A percentile compares a stretch with the other conserved stretches of the same genome.
Evolutionary conservation across 306 rosid species (phyloP).

Genomic region (Trichosanthes truncata): DNA sequence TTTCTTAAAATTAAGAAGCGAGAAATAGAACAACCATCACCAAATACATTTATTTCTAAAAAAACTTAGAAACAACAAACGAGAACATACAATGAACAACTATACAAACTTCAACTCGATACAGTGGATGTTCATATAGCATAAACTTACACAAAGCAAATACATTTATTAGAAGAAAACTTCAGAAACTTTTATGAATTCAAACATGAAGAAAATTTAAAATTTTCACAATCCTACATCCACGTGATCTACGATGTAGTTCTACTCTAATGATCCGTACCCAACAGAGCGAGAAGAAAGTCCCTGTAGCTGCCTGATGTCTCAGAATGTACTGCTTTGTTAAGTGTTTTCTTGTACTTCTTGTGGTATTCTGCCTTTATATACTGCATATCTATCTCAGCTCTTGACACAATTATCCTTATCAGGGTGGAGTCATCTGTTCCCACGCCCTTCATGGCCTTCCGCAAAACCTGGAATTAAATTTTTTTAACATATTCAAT

Average conservation of each 20-base stretch:
- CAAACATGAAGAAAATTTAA: not conserved
- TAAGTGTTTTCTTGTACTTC: conserved; percentile 47
- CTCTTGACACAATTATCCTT: conserved; percentile 58
- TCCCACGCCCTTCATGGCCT: conserved; percentile 77
- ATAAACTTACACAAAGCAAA: not conserved
- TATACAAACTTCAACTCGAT: not conserved
- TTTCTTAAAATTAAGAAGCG: too few species aligned
- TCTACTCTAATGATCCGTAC: conserved; percentile 4
- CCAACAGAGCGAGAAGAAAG: conserved; percentile 59
- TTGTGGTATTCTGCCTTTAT: conserved; percentile 54
- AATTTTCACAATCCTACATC: not conserved
- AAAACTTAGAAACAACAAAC: not conserved
- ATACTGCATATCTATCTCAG: conserved; percentile 63
- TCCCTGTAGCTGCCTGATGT: conserved; percentile 61
- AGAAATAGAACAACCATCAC: not conserved
- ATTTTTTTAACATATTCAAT: not conserved
- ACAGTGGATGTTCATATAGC: not conserved
- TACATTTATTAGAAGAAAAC: not conserved
- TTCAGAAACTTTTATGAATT: too few species aligned
- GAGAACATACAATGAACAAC: not conserved
- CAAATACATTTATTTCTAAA: not conserved
- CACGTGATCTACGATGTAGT: not conserved
- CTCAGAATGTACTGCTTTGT: conserved; percentile 67
- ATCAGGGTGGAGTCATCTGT: conserved; percentile 49
- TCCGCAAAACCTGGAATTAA: conserved; percentile 36